Conservation (phyloP, 1,284 basidiomycete species). For the Trametes versicolor region DNA sequence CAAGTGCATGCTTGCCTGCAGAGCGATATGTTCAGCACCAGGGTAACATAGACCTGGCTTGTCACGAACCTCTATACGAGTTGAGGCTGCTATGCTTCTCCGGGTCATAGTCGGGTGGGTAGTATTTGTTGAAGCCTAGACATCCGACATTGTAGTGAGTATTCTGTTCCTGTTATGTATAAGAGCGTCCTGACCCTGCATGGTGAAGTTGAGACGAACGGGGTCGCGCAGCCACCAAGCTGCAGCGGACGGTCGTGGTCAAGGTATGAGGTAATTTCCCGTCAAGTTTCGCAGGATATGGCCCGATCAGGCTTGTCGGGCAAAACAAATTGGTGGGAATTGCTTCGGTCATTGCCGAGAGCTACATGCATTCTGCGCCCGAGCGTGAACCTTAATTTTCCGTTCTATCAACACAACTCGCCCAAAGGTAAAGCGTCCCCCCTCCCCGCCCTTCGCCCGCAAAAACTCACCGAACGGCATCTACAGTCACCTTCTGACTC, state of each 20-base stretch:
- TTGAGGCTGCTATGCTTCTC: conserved; percentile 86
- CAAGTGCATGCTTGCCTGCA: conserved; percentile 92
- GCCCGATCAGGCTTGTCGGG: neutral
- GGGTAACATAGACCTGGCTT: neutral
- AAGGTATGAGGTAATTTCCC: conserved; percentile 23
- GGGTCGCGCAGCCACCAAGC: conserved; percentile 1
- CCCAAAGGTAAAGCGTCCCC: conserved; percentile 42
- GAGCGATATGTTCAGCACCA: neutral
- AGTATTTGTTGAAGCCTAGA: conserved; percentile 90
- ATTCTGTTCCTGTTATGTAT: neutral
- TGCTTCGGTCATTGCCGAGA: conserved; percentile 22
- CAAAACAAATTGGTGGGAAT: conserved; percentile 1
- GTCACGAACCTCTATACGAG: conserved; percentile 68
- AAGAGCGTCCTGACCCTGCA: conserved; percentile 42
- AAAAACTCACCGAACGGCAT: conserved; percentile 16
- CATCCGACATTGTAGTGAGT: neutral
- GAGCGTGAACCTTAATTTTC: conserved; percentile 46
- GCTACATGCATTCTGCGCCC: conserved; percentile 25
- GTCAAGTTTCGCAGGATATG: neutral
- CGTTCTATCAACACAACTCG: conserved; percentile 41
- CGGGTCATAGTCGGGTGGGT: conserved; percentile 92
- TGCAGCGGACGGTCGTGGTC: neutral
- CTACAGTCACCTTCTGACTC: conserved; percentile 82
- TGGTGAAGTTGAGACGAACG: conserved; percentile 15
- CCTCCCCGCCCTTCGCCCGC: neutral